Evolutionary conservation across 1,284 basidiomycete genomes (phyloP).

Genomic region (Cutaneotrichosporon sp.): DNA sequence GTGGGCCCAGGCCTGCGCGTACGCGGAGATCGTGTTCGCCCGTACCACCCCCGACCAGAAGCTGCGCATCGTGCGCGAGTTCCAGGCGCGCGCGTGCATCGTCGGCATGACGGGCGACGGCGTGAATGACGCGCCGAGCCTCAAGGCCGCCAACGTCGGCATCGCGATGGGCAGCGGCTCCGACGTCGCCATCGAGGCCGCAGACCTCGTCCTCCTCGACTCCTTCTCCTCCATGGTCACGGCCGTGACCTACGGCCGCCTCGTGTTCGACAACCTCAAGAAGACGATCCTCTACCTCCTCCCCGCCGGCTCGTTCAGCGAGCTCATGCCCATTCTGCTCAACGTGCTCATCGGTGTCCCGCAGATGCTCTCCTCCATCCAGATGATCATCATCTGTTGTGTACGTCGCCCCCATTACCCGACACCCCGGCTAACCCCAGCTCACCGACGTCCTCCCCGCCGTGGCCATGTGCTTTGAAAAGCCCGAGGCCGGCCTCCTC

Average conservation of each 20-base stretch:
- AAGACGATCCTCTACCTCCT: conserved; percentile 55
- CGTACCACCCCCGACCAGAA: conserved; percentile 74
- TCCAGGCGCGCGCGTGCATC: conserved; percentile 60
- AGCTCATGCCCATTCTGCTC: conserved; percentile 68
- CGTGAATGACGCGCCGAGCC: conserved; percentile 66
- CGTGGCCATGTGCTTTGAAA: conserved; percentile 62
- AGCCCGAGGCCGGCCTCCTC: conserved; percentile 62
- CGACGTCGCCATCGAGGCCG: conserved; percentile 55
- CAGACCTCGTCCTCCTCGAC: conserved; percentile 52
- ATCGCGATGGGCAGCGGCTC: conserved; percentile 58
- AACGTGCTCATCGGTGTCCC: conserved; percentile 59
- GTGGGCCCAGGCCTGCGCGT: conserved; percentile 61
- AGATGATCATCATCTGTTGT: conserved; percentile 48
- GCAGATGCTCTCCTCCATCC: conserved; percentile 60
- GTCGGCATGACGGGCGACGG: conserved; percentile 69
- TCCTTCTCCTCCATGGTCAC: conserved; percentile 54
- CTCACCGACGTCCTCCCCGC: conserved; percentile 61
- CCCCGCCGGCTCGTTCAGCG: conserved; percentile 61
- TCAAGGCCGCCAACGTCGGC: conserved; percentile 59
- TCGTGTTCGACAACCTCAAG: conserved; percentile 71
- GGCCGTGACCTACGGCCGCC: conserved; percentile 60
- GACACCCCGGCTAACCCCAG: neutral
- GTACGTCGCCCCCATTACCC: neutral
- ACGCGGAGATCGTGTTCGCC: conserved; percentile 71
- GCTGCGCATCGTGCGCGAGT: conserved; percentile 65